Evolutionary conservation across 202 grass and related monocot species (phyloP).

Genomic region (Elaeis oleifera): DNA sequence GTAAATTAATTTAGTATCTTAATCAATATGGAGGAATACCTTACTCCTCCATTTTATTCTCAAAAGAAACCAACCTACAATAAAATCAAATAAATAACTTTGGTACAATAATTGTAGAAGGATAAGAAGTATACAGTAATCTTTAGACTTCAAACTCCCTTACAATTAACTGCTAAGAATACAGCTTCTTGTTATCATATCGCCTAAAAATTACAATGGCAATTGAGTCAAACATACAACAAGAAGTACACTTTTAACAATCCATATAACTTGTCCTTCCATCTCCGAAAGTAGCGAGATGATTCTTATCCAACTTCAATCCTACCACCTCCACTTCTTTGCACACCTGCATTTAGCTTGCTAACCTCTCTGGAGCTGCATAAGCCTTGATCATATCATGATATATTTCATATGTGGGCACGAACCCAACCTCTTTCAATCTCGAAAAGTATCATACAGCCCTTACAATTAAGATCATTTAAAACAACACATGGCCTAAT

Average conservation of each 20-base stretch:
- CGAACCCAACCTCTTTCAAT: constrained; percentile 66
- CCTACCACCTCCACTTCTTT: constrained; percentile 49
- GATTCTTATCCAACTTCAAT: constrained; percentile 44
- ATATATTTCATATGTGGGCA: constrained; percentile 59
- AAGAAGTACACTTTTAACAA: neutral
- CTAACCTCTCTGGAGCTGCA: constrained; percentile 33
- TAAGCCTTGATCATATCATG: constrained; percentile 43
- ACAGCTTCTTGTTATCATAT: too few species aligned
- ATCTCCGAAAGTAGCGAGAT: constrained; percentile 26
- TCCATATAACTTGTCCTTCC: neutral
- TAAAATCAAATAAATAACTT: too few species aligned
- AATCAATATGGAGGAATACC: too few species aligned
- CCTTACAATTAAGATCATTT: constrained; percentile 39
- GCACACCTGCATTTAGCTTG: constrained; percentile 49
- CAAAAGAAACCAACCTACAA: too few species aligned
- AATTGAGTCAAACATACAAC: too few species aligned
- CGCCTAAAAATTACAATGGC: too few species aligned
- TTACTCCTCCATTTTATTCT: too few species aligned
- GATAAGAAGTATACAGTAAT: too few species aligned
- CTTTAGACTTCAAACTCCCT: too few species aligned
- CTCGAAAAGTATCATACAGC: constrained; percentile 48
- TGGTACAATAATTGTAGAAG: too few species aligned
- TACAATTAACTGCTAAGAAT: too few species aligned
- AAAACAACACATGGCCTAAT: constrained; percentile 51
- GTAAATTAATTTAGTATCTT: too few species aligned